Percentiles rank a stretch among this genome's conserved stretches.
phyloP scores from a whole-genome alignment of 768 basidiomycete genomes.

The Trametes coccinea region DNA sequence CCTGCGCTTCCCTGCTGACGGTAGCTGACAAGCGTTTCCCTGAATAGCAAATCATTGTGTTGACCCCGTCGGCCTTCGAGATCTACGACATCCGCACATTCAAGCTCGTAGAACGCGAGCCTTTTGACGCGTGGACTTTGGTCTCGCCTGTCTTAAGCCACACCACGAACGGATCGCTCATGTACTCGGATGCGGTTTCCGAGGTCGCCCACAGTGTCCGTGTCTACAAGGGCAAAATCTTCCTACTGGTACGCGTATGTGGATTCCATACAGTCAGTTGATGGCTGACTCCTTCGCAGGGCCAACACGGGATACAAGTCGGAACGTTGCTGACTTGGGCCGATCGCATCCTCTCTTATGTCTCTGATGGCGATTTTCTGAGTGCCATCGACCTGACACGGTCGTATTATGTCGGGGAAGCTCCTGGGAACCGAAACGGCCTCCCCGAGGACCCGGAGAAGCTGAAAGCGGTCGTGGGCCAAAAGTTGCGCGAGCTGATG shows the following conservation, averaged over 20 bases:
- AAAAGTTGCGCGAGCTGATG: constrained; percentile 82
- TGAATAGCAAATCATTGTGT: constrained; percentile 64
- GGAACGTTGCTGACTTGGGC: constrained; percentile 95
- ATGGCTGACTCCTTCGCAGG: constrained; percentile 40
- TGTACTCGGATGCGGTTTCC: constrained; percentile 50
- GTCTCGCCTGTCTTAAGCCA: constrained; percentile 52
- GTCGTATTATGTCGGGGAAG: constrained; percentile 76
- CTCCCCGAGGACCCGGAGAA: constrained; percentile 69
- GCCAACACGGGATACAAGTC: constrained; percentile 64
- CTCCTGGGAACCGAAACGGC: constrained; percentile 83
- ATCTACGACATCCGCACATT: constrained; percentile 66
- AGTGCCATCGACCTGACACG: constrained; percentile 85
- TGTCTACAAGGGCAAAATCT: constrained; percentile 88
- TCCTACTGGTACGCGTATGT: constrained; percentile 67
- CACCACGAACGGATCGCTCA: constrained; percentile 46
- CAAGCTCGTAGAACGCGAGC: constrained; percentile 61
- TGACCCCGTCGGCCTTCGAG: constrained; percentile 58
- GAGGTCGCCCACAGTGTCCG: constrained; percentile 72
- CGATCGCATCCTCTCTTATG: constrained; percentile 81
- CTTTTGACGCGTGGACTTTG: constrained; percentile 57
- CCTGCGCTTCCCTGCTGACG: not conserved
- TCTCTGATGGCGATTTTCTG: constrained; percentile 86
- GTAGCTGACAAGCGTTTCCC: not conserved
- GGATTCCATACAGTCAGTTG: not conserved
- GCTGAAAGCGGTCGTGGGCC: constrained; percentile 65